Percentiles rank a stretch among this genome's conserved stretches.
phyloP scores from a whole-genome alignment of 352 stramenopile species.

The Globisporangium paroecandrum region DNA sequence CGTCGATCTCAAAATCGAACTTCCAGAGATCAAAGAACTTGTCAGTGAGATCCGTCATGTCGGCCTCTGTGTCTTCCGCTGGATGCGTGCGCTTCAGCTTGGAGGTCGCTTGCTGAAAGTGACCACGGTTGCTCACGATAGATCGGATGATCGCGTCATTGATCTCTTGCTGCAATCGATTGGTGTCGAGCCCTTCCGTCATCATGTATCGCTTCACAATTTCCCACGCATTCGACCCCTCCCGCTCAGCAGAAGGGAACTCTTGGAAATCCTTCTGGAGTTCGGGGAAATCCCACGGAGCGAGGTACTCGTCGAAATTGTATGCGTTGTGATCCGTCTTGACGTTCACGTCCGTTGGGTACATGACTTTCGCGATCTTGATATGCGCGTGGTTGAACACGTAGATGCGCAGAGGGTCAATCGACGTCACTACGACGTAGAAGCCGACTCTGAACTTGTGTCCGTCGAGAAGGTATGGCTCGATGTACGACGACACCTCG shows the following conservation, averaged over 20 bases:
- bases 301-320: slow-evolving; percentile 65
- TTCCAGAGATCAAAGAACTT: slow-evolving; percentile 94
- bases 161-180: slow-evolving; percentile 60
- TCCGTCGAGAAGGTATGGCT: slow-evolving; percentile 81
- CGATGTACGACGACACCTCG: slow-evolving; percentile 72
- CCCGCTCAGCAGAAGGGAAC: slow-evolving; percentile 43
- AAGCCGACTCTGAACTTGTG: slow-evolving; percentile 88
- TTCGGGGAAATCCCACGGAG: slow-evolving; percentile 70
- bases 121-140: slow-evolving; percentile 52
- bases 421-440: slow-evolving; percentile 81
- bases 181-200: slow-evolving; percentile 56
- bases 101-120: slow-evolving; percentile 42
- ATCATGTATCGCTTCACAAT: slow-evolving; percentile 66
- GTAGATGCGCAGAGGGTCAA: slow-evolving; percentile 84
- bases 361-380: slow-evolving; percentile 65
- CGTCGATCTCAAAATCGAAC: slow-evolving; percentile 96
- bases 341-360: slow-evolving; percentile 39
- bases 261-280: slow-evolving; percentile 61
- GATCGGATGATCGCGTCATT: slow-evolving; percentile 58
- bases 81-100: slow-evolving; percentile 39
- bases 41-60: slow-evolving; percentile 38
- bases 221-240: slow-evolving; percentile 65
- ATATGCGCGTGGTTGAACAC: slow-evolving; percentile 73
- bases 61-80: slow-evolving; percentile 19
- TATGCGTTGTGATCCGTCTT: slow-evolving; percentile 45